These are phyloP conservation scores for Tanacetum coccineum DNA, from an alignment of 129 eudicot genomes.

Conservation along the genomic window DNA sequence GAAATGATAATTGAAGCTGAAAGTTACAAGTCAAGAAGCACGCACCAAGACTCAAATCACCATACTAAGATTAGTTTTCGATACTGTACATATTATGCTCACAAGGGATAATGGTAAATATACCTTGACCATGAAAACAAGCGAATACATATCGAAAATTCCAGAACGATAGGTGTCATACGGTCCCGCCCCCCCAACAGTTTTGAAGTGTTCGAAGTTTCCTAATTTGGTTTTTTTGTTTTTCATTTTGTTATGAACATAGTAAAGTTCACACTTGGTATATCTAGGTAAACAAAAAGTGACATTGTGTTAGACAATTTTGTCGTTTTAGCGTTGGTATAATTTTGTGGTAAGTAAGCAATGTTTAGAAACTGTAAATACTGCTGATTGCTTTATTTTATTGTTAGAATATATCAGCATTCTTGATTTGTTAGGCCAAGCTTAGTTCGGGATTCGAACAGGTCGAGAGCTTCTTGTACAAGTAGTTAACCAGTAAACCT, in stretches of 20 bases:
- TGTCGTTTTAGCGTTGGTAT: background rate
- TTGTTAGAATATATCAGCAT: background rate
- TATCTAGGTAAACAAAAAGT: too few species aligned
- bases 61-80: slow-evolving; percentile 15
- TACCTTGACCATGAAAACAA: too few species aligned
- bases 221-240: background rate
- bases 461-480: background rate
- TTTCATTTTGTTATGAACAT: background rate
- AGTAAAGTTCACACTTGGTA: background rate
- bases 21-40: slow-evolving; percentile 23
- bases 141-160: too few species aligned
- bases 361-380: slow-evolving; percentile 16
- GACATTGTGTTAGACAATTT: slow-evolving; percentile 1
- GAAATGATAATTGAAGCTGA: slow-evolving; percentile 2
- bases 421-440: background rate
- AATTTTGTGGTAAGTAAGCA: slow-evolving; percentile 7
- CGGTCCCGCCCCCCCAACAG: slow-evolving; percentile 1
- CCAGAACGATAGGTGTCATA: too few species aligned
- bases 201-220: slow-evolving; percentile 18
- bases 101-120: slow-evolving; percentile 3
- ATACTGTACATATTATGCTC: slow-evolving; percentile 28
- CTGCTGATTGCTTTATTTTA: background rate
- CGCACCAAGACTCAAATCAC: slow-evolving; percentile 12
- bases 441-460: background rate
- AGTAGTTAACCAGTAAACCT: too few species aligned